Evolutionary conservation across 2,329 filamentous ascomycete genomes (phyloP).

Genomic region (Pseudogymnoascus verrucosus): DNA sequence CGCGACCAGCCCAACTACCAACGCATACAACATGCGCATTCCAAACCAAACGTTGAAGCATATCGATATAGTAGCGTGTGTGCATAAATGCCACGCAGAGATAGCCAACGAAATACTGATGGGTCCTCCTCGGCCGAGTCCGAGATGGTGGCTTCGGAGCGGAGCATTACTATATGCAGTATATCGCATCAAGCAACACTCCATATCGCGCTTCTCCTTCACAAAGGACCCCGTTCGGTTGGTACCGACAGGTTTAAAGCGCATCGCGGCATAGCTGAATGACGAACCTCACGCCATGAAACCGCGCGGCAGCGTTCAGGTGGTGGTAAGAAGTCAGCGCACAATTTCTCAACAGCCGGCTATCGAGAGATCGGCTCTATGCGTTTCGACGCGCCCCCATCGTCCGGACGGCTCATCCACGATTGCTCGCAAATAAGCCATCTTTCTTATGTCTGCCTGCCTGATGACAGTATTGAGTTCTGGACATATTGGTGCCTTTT

Average conservation of each 20-base stretch:
- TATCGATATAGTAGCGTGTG: constrained; percentile 24
- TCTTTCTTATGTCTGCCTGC: background rate
- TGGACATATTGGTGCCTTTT: constrained; percentile 1
- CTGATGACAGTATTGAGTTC: background rate
- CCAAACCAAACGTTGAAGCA: constrained; percentile 14
- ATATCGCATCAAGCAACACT: constrained; percentile 30
- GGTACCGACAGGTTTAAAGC: background rate
- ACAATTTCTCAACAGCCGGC: background rate
- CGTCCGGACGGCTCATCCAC: background rate
- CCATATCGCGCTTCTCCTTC: constrained; percentile 54
- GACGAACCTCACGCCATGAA: background rate
- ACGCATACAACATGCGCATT: constrained; percentile 17
- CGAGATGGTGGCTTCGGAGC: constrained; percentile 50
- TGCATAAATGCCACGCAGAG: constrained; percentile 16
- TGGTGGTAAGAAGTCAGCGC: background rate
- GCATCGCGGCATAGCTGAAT: background rate
- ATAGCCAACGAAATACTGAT: constrained; percentile 9
- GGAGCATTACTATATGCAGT: constrained; percentile 32
- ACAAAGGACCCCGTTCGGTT: constrained; percentile 34
- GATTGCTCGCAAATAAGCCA: background rate
- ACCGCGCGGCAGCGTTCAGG: background rate
- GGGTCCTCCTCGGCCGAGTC: constrained; percentile 44
- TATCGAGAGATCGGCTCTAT: background rate
- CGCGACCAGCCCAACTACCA: constrained; percentile 44
- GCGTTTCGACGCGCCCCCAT: background rate